Percentiles rank a stretch among this genome's conserved stretches.
phyloP scores from a whole-genome alignment of 345 rosid genomes.

The Abelmoschus esculentus region DNA sequence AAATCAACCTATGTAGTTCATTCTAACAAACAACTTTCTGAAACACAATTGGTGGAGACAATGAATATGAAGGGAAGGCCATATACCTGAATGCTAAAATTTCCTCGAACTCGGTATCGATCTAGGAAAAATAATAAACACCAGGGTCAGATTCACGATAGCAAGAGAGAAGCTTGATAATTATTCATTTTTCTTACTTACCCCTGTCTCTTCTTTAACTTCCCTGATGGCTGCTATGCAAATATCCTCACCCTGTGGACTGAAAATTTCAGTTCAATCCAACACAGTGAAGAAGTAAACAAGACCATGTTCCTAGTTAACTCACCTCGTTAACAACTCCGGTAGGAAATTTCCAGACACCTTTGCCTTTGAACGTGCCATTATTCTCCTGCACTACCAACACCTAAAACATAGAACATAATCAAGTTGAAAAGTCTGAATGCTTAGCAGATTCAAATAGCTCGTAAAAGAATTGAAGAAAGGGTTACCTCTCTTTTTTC shows the following conservation, averaged over 20 bases:
- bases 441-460: too few relatives aligned
- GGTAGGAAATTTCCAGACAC: slow-evolving; percentile 73
- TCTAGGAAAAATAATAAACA: slow-evolving; percentile 25
- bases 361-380: slow-evolving; percentile 49
- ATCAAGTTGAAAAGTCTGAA: background rate
- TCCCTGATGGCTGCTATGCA: slow-evolving; percentile 58
- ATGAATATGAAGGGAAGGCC: background rate
- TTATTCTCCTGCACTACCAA: slow-evolving; percentile 71
- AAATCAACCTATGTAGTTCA: background rate
- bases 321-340: slow-evolving; percentile 71
- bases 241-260: slow-evolving; percentile 67
- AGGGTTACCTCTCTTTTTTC: slow-evolving; percentile 42
- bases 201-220: slow-evolving; percentile 87
- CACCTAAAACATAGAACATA: slow-evolving; percentile 25
- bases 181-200: slow-evolving; percentile 25
- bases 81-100: slow-evolving; percentile 60
- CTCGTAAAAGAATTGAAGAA: background rate
- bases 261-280: slow-evolving; percentile 3
- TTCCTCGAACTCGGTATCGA: slow-evolving; percentile 54
- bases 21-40: background rate
- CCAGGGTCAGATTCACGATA: slow-evolving; percentile 4
- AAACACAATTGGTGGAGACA: background rate
- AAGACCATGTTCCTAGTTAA: background rate
- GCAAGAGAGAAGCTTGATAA: slow-evolving; percentile 20
- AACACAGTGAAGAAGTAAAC: background rate